phyloP scores from a whole-genome alignment of 805 yeast species.

The Ogataea wickerhamii region DNA sequence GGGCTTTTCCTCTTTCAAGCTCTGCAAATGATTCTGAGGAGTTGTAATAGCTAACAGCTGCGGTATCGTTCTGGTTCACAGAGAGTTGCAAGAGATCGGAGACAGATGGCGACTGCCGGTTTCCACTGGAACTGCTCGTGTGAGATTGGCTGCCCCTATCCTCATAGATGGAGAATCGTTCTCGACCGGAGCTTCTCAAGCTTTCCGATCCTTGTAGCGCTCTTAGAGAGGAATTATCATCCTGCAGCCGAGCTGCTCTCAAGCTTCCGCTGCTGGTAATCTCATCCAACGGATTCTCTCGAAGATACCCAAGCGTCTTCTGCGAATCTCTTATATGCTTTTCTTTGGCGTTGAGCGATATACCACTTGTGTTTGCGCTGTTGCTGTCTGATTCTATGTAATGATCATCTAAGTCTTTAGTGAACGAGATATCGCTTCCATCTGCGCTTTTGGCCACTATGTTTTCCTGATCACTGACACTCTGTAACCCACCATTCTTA shows the following conservation, averaged over 20 bases:
- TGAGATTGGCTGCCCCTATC: constrained; percentile 4
- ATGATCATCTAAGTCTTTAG: no score
- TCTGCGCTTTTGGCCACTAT: no score
- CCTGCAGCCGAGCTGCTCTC: no score
- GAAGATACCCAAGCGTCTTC: not conserved
- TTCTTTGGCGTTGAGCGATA: constrained; percentile 9
- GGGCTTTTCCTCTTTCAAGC: constrained; percentile 5
- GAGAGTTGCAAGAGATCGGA: not conserved
- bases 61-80: not conserved
- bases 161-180: constrained; percentile 15
- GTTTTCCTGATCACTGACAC: no score
- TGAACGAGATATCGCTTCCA: no score
- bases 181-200: not conserved
- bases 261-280: constrained; percentile 10
- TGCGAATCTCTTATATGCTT: constrained; percentile 9
- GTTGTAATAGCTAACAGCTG: constrained; percentile 2
- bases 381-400: no score
- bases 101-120: not conserved
- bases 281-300: no score
- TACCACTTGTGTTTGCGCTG: not conserved
- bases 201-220: constrained; percentile 3
- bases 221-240: constrained; percentile 4
- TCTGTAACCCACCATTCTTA: no score
- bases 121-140: constrained; percentile 1
- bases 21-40: constrained; percentile 9